phyloP scores from a whole-genome alignment of 768 basidiomycete genomes.

The Lenzites betulinus region DNA sequence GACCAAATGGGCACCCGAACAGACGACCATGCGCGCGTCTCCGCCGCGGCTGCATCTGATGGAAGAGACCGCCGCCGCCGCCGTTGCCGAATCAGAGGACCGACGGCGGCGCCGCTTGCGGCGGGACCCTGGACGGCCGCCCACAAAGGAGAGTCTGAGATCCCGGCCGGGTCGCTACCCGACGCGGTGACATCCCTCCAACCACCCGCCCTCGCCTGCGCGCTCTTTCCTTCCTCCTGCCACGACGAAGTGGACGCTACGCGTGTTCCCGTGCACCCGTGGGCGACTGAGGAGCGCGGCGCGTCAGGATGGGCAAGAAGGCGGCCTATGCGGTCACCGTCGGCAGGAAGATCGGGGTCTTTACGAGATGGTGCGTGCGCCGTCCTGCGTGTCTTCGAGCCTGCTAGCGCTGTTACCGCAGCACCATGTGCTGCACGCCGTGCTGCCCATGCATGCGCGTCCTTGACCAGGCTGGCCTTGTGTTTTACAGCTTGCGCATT shows the following conservation, averaged over 20 bases:
- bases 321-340: conserved; percentile 26
- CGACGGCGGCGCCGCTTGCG: neutral
- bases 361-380: conserved; percentile 26
- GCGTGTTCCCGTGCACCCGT: neutral
- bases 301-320: conserved; percentile 3
- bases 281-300: neutral
- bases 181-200: neutral
- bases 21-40: neutral
- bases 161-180: neutral
- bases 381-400: neutral
- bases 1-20: neutral
- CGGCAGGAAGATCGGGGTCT: conserved; percentile 28
- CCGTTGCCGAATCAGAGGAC: neutral
- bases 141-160: neutral
- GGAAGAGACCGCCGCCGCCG: neutral
- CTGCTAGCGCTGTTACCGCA: conserved; percentile 1
- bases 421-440: neutral
- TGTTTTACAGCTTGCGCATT: neutral
- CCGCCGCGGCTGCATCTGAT: neutral
- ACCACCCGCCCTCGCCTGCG: neutral
- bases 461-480: neutral
- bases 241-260: neutral
- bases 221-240: neutral
- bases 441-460: neutral
- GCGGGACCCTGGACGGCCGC: conserved; percentile 1